Evolutionary conservation across 2,329 filamentous ascomycete species (phyloP), one percentile per base, ranked within the genome.

Genomic region (Metarhizium rileyi): DNA sequence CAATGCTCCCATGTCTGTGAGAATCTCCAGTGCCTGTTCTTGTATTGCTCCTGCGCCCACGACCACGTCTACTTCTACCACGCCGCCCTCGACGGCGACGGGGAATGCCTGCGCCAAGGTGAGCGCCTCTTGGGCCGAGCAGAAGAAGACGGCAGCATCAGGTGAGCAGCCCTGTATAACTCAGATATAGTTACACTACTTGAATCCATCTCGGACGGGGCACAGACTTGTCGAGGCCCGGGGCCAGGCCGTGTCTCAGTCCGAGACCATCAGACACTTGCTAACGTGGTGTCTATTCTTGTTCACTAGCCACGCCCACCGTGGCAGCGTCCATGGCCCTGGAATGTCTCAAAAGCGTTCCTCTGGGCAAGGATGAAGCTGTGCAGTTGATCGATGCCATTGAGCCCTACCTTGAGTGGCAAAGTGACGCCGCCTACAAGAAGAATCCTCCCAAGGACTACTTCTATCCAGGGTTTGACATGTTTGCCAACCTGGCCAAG

Each of bases 361-460:
- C 69, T 14, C 66, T 70, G 52, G 61, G 64, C 48, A 61, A 58
- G 7, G 55, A 62, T 6, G 62, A 61, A 6, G 70, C 66, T 1
- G 49, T 61, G 48, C 55, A 64, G 46, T 56, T 72, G 18, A 55
- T 72, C 48, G 59, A 64, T 46, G 66, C 65, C 42, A 55, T 71
- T 23, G 63, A 64, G 52, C 66, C 68, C 5, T 75, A 71, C 44
- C 60, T 71, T 1, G 64, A 73, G 48, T 77, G 72, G 62, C 74
- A 77, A 56, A 74, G 70, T 40, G 72, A 71, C 3, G 59, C 72
- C 10, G 67, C 70, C 10, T 73, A 70, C 57, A 66, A 77, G 33
- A 75, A 74, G 53, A 62, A 74, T 46, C 78, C 78, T 3, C 78
- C 78, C 0, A 52, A 66, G 14, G 66, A 66, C 10, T 81, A 80